These are phyloP conservation scores for Lecanicillium sp. DNA, from an alignment of 2,329 filamentous ascomycete species.

Conservation along the genomic window DNA sequence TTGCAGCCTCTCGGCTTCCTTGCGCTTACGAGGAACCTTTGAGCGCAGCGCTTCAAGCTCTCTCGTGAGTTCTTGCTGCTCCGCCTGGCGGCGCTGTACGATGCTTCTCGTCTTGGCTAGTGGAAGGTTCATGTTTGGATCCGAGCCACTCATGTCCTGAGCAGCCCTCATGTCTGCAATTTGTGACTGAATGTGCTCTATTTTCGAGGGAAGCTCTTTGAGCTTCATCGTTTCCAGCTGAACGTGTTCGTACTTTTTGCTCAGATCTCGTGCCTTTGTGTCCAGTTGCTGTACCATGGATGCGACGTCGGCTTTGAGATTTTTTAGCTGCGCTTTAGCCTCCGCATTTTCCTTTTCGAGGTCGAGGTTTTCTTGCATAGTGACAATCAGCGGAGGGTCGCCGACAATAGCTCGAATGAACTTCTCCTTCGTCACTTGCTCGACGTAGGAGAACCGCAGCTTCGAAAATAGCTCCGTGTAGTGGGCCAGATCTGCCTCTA, in stretches of 20 bases:
- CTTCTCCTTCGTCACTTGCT: slow-evolving; percentile 98
- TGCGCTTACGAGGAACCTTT: slow-evolving; percentile 56
- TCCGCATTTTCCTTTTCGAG: slow-evolving; percentile 61
- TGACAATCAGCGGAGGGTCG: slow-evolving; percentile 80
- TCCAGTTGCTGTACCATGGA: slow-evolving; percentile 69
- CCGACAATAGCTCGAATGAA: slow-evolving; percentile 90
- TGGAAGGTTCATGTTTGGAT: slow-evolving; percentile 45
- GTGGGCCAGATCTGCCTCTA: slow-evolving; percentile 78
- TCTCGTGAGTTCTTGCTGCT: slow-evolving; percentile 50
- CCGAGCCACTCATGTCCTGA: slow-evolving; percentile 25
- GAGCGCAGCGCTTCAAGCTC: slow-evolving; percentile 56
- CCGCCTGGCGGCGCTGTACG: slow-evolving; percentile 41
- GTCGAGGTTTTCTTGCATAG: slow-evolving; percentile 71
- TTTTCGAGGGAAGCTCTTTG: slow-evolving; percentile 42
- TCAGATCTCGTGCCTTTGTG: slow-evolving; percentile 50
- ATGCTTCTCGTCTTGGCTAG: slow-evolving; percentile 48
- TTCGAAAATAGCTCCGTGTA: slow-evolving; percentile 96
- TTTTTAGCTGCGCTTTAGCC: slow-evolving; percentile 69
- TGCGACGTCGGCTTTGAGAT: slow-evolving; percentile 71
- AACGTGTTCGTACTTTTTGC: slow-evolving; percentile 43
- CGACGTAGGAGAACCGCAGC: slow-evolving; percentile 92
- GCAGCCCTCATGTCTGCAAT: slow-evolving; percentile 37
- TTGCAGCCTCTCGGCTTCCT: slow-evolving; percentile 58
- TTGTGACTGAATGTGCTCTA: slow-evolving; percentile 38
- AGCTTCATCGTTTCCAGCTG: slow-evolving; percentile 40